Conservation (phyloP, 2,329 filamentous ascomycete species). For the Alternaria arborescens region DNA sequence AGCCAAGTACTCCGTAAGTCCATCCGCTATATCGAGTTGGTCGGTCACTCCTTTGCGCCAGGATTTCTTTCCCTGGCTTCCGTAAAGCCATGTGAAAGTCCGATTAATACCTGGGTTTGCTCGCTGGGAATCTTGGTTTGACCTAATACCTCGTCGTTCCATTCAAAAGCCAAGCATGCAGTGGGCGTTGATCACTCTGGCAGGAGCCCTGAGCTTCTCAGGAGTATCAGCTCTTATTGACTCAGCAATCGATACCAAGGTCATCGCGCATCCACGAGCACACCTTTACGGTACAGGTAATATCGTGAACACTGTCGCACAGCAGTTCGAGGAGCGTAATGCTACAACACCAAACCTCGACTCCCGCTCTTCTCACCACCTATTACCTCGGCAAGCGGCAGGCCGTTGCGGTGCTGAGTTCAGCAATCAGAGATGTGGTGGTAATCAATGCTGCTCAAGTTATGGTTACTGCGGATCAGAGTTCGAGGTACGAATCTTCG, state of each 20-base stretch:
- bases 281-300: neutral
- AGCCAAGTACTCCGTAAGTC: conserved; percentile 15
- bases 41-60: conserved; percentile 6
- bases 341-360: conserved; percentile 24
- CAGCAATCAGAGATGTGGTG: conserved; percentile 25
- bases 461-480: conserved; percentile 41
- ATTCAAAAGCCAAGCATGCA: conserved; percentile 25
- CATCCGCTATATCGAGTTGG: conserved; percentile 23
- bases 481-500: conserved; percentile 18
- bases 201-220: conserved; percentile 28
- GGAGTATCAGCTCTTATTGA: conserved; percentile 23
- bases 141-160: neutral
- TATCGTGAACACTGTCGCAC: conserved; percentile 1
- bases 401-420: conserved; percentile 39
- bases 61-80: conserved; percentile 5
- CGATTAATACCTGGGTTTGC: conserved; percentile 22
- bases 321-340: conserved; percentile 20
- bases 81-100: conserved; percentile 1
- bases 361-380: conserved; percentile 19
- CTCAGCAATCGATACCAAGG: conserved; percentile 15
- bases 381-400: conserved; percentile 27
- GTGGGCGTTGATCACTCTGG: conserved; percentile 25
- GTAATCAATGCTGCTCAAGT: conserved; percentile 36
- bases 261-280: conserved; percentile 5
- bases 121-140: neutral